Evolutionary conservation across 2,329 filamentous ascomycete genomes (phyloP).

Genomic region (Cryphonectria parasitica): DNA sequence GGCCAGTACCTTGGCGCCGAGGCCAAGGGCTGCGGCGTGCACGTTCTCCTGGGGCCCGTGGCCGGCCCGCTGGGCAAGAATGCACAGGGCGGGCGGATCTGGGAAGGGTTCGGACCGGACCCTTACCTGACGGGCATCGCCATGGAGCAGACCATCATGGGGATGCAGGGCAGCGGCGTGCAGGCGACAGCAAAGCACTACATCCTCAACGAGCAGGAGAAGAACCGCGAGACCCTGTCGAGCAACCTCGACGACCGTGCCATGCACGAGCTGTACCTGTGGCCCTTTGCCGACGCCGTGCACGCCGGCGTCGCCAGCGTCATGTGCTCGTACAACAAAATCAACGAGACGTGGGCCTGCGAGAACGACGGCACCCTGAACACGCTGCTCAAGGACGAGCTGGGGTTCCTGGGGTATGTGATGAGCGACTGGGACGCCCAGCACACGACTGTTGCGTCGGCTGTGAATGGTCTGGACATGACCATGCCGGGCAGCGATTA

Average conservation of each 20-base stretch:
- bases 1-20: slow-evolving; percentile 73
- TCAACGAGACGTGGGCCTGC: slow-evolving; percentile 71
- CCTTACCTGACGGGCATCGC: slow-evolving; percentile 72
- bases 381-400: slow-evolving; percentile 67
- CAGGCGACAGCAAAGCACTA: slow-evolving; percentile 63
- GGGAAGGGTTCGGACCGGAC: slow-evolving; percentile 82
- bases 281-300: slow-evolving; percentile 72
- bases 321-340: slow-evolving; percentile 76
- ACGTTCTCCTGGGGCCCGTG: slow-evolving; percentile 75
- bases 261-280: slow-evolving; percentile 69
- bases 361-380: slow-evolving; percentile 65
- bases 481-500: slow-evolving; percentile 74
- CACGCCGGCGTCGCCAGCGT: slow-evolving; percentile 66
- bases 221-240: slow-evolving; percentile 55
- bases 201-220: slow-evolving; percentile 72
- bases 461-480: slow-evolving; percentile 77
- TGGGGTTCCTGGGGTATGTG: slow-evolving; percentile 71
- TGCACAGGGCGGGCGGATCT: slow-evolving; percentile 75
- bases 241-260: slow-evolving; percentile 67
- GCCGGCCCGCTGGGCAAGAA: slow-evolving; percentile 77
- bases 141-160: slow-evolving; percentile 64
- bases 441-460: slow-evolving; percentile 68
- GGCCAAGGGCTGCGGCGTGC: slow-evolving; percentile 69
- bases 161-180: slow-evolving; percentile 55
- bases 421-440: slow-evolving; percentile 76